Base-by-base conservation (phyloP, 768 basidiomycete species). In the Cystofilobasidium bisporidii region DNA sequence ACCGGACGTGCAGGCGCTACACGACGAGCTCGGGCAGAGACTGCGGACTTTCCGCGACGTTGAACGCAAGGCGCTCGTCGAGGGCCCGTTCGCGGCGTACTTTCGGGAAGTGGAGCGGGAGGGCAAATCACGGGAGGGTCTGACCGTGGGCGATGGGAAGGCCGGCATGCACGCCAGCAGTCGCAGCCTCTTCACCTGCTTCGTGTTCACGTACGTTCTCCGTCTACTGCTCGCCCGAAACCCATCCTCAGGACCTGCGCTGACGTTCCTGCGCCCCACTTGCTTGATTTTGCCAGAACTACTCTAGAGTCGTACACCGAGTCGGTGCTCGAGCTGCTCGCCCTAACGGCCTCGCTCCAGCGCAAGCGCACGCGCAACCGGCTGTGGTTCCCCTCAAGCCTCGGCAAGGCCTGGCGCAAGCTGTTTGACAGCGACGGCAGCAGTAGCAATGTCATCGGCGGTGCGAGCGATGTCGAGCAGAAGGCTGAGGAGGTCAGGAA, bases 371-470 rank as follows among this genome's bases (percentile, higher is more conserved):
- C 71, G 32, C 69, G 70, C 56, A 79, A 79, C 55, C 76, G 79
- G 67, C 71, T 84, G 30, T 84, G 84, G 80, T 79, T 79, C 18
- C 84, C 84, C 8, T 81, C 77, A 36, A 81, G 81, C 11, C 65
- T 84, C 58, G 73, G 73, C 40, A 76, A 75, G 71, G 72, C 71
- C 56, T 63, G 71, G 56, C 79, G 70, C 62, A 72, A 76, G 58
- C 58, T 74, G 30, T 43, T n/a, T 22, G 40, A 50, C 24, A 30
- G 22, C 15, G 53, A 41, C 18, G 50, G 33, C 22, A 28, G 17
- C 41, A 41, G 24, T 6, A 28, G 26, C 10, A 33, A 2, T 17
- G 60, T 56, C 28, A 56, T 41, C 1, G 22, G 10, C 9, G 63
- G 58, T 0, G 64, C 56, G 9, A 58, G 53, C 1, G 40, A 67